Conservation (phyloP, 2,329 filamentous ascomycete species). For the Neopestalotiopsis clavispora region DNA sequence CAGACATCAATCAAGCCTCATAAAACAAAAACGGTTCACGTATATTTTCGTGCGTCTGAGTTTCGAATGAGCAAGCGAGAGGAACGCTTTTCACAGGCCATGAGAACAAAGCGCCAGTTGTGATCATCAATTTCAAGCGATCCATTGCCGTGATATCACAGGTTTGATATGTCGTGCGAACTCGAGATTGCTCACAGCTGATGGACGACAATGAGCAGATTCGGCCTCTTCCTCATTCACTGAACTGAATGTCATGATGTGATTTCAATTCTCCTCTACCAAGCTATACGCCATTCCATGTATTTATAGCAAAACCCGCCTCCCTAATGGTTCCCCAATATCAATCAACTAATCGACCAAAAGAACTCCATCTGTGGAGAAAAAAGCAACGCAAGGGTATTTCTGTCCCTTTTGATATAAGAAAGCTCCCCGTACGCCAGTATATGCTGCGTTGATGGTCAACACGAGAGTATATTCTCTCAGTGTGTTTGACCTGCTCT, state of each 20-base stretch:
- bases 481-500: neutral
- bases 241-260: neutral
- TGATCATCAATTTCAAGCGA: no score
- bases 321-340: neutral
- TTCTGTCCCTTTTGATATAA: neutral
- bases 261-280: neutral
- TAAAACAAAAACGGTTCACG: neutral
- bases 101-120: no score
- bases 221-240: no score
- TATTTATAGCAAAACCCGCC: neutral
- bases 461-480: neutral
- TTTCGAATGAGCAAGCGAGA: neutral
- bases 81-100: neutral
- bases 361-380: neutral
- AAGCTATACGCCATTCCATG: neutral
- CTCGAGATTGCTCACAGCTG: no score
- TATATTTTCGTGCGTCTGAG: neutral
- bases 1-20: conserved; percentile 10
- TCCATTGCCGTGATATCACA: no score
- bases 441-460: neutral
- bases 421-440: neutral
- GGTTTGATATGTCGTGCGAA: no score
- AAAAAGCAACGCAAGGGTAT: neutral
- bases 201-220: no score
- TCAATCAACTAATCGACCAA: neutral